Conservation (phyloP, 2,329 filamentous ascomycete species). For the Paraphoma sp. region DNA sequence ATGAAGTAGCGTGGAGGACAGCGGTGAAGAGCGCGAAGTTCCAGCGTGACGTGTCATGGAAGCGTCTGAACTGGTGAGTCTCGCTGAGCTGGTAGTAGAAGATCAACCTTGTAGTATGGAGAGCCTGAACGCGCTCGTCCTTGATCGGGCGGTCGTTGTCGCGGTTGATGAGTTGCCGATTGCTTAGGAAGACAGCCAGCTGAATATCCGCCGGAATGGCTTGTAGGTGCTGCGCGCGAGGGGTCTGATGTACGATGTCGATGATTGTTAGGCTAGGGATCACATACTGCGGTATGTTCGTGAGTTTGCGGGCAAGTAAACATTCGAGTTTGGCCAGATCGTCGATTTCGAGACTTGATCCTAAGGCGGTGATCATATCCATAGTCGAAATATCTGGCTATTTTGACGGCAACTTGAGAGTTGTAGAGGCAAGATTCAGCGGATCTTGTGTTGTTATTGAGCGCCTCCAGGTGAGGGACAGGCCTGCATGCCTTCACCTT, state of each 20-base stretch:
- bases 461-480: too few relatives aligned
- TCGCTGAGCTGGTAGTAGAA: conserved; percentile 30
- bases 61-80: conserved; percentile 29
- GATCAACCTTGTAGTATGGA: conserved; percentile 22
- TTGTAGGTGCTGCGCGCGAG: conserved; percentile 5
- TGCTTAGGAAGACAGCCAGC: conserved; percentile 26
- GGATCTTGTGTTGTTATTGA: too few relatives aligned
- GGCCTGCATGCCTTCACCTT: too few relatives aligned
- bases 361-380: neutral
- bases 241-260: conserved; percentile 15
- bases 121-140: conserved; percentile 8
- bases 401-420: too few relatives aligned
- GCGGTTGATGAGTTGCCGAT: conserved; percentile 15
- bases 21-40: conserved; percentile 28
- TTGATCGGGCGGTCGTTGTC: conserved; percentile 15
- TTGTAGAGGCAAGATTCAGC: too few relatives aligned
- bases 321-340: neutral
- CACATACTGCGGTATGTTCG: conserved; percentile 12
- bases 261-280: conserved; percentile 11
- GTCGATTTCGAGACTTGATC: neutral
- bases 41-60: conserved; percentile 28
- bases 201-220: conserved; percentile 28
- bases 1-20: conserved; percentile 8
- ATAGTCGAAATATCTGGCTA: too few relatives aligned
- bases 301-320: conserved; percentile 18